Evolutionary conservation across 441 rosid species (phyloP).

Genomic region (Corymbia calophylla): DNA sequence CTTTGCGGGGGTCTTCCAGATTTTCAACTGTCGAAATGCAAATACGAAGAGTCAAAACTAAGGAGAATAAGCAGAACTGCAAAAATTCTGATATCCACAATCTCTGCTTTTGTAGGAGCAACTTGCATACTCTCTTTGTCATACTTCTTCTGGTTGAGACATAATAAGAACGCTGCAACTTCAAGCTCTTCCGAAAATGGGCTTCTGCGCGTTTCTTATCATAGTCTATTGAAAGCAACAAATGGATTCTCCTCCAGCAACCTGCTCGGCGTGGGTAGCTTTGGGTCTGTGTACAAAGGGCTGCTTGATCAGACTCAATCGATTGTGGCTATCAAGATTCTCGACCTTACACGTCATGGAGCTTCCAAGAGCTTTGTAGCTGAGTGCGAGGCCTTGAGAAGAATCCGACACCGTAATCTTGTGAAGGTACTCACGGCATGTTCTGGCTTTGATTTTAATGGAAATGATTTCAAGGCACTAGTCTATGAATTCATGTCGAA

Average conservation of each 20-base stretch:
- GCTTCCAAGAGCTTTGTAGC: background rate
- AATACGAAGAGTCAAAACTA: background rate
- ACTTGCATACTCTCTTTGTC: fast-evolving
- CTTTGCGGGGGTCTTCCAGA: background rate
- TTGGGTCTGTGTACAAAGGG: background rate
- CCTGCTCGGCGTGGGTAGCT: background rate
- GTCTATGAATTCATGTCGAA: background rate
- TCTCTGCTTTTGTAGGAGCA: background rate
- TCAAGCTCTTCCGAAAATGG: background rate
- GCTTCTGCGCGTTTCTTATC: background rate
- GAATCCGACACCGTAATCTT: background rate
- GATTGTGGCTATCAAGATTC: background rate
- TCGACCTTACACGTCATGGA: background rate
- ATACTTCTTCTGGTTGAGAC: background rate
- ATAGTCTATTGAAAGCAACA: fast-evolving
- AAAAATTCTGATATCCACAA: background rate
- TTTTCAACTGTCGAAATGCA: background rate
- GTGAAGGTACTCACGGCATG: background rate
- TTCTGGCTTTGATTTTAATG: background rate
- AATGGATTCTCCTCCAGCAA: background rate
- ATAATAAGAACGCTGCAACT: fast-evolving
- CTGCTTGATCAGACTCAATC: background rate
- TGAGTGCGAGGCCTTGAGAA: background rate
- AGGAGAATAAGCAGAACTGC: fast-evolving
- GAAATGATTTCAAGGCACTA: background rate